phyloP scores from a whole-genome alignment of 306 rosid genomes.

The Cercis canadensis region DNA sequence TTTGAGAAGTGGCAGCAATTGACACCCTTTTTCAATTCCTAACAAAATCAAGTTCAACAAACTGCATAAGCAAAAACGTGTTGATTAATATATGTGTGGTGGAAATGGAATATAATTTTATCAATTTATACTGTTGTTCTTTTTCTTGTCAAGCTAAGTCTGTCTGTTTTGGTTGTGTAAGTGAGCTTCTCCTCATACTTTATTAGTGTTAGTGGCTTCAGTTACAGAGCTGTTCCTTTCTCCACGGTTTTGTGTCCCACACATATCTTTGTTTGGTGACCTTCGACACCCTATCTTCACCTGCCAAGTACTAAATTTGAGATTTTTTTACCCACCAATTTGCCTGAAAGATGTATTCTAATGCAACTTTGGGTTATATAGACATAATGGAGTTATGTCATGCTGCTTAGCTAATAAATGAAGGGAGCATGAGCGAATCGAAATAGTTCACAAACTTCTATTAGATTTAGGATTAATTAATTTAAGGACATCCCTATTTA shows the following conservation, averaged over 20 bases:
- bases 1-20: conserved; percentile 24
- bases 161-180: conserved; percentile 8
- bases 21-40: conserved; percentile 26
- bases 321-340: conserved; percentile 27
- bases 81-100: conserved; percentile 33
- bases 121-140: not conserved
- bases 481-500: no score
- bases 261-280: conserved; percentile 36
- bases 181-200: not conserved
- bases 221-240: conserved; percentile 9
- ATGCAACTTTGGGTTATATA: no score
- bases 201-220: conserved; percentile 25
- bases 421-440: no score
- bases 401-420: no score
- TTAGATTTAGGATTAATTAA: no score
- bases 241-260: conserved; percentile 16
- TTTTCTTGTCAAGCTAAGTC: conserved; percentile 35
- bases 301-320: conserved; percentile 14
- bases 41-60: conserved; percentile 25
- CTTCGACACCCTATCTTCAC: conserved; percentile 18
- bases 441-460: no score
- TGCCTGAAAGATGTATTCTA: no score
- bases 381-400: no score
- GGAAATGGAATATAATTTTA: conserved; percentile 27
- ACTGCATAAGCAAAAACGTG: not conserved